Percentiles rank a stretch among this genome's conserved stretches.
Conservation (phyloP, 2,329 filamentous ascomycete species). For the Xylariaceae sp. region DNA sequence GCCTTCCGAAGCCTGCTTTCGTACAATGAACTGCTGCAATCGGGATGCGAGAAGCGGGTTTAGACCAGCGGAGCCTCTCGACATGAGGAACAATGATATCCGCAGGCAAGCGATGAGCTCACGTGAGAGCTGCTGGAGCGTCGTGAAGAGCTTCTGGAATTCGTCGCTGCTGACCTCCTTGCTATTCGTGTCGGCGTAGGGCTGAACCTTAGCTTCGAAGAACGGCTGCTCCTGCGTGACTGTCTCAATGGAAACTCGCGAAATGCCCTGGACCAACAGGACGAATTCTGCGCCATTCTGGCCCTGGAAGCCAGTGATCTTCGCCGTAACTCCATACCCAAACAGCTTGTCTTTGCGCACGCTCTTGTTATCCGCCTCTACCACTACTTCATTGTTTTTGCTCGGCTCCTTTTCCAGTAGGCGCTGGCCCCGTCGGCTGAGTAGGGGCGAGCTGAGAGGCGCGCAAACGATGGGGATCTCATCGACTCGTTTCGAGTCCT, state of each 20-base stretch:
- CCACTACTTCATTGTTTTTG: constrained; percentile 41
- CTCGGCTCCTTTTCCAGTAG: constrained; percentile 61
- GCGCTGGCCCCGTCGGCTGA: constrained; percentile 69
- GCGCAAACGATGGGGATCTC: constrained; percentile 80
- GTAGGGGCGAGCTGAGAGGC: constrained; percentile 69
- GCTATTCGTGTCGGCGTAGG: constrained; percentile 25
- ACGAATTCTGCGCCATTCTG: constrained; percentile 70
- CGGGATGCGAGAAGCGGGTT: constrained; percentile 81
- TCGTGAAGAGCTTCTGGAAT: constrained; percentile 62
- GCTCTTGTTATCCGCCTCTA: constrained; percentile 52
- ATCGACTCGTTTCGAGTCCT: constrained; percentile 59
- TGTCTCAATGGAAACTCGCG: constrained; percentile 69
- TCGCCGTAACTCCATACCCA: constrained; percentile 73
- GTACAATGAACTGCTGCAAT: constrained; percentile 79
- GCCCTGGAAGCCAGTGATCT: constrained; percentile 73
- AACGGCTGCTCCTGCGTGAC: constrained; percentile 74
- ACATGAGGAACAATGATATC: constrained; percentile 75
- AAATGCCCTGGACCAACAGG: constrained; percentile 78
- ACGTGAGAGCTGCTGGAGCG: constrained; percentile 76
- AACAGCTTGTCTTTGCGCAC: constrained; percentile 70
- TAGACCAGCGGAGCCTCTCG: constrained; percentile 57
- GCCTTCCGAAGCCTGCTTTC: constrained; percentile 76
- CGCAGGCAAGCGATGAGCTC: constrained; percentile 82
- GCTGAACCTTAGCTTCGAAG: constrained; percentile 72
- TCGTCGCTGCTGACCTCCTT: constrained; percentile 24